Evolutionary conservation across 805 yeast species (phyloP), one percentile per base, ranked within the genome.

Genomic region (Nakazawaea holstii): DNA sequence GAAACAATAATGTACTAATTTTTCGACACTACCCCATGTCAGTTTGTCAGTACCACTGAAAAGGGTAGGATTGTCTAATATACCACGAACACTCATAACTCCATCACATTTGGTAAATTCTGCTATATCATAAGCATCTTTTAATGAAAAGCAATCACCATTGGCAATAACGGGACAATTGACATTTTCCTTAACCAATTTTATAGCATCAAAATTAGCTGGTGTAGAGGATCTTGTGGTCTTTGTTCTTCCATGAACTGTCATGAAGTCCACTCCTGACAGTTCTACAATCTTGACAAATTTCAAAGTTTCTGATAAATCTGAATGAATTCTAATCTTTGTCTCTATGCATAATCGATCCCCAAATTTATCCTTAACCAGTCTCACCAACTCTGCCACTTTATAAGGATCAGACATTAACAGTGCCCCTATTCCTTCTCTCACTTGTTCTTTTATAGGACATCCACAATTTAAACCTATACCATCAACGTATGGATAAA

Each of bases 391-490:
- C 2, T 75, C 72, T 1, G 91, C 79, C 4, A 94, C 94, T 43
- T 82, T 68, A 33, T 87, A 90, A 1, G 91, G 86, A 52, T 87
- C 82, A 27, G 82, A 72, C 87, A 94, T 91, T 48, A 94, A 72
- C 0, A 97, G 97, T 2, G 97, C 97, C 4, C 99, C 99, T 13
- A 94, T 91, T 24, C 98, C 99, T 62, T 90, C 97, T 39, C 96
- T 73, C 11, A 88, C 87, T 63, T 94, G 98, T 53, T 92, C 98
- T 52, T 84, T 85, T 44, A 94, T 90, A 1, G 99, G 99, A 67
- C 99, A 94, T 0, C 99, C 99, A 65, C 98, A 94, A 69, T 94
- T 94, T 49, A 94, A 73, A 0, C 98, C 97, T 37, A 94, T 81
- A 0, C 95, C 99, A 65, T 92, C 97, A 41, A 87, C 91, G 59